These are phyloP conservation scores for Solanum hybrid DNA, from an alignment of 305 asterid species.

Conservation along the genomic window DNA sequence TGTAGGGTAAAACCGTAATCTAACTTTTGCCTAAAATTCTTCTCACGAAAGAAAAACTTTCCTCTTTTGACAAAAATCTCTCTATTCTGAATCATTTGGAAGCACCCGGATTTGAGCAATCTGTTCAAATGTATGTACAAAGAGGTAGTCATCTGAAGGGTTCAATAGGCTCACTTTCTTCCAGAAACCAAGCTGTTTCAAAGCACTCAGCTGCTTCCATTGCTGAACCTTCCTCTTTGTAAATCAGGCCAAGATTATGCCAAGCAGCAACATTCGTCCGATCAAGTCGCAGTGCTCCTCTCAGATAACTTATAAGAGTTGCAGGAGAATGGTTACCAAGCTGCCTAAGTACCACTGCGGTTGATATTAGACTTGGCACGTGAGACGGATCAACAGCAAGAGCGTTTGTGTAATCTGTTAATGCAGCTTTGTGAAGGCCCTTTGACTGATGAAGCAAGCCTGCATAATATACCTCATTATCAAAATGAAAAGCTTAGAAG, in stretches of 20 bases:
- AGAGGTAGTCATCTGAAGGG: slow-evolving; percentile 51
- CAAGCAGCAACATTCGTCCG: slow-evolving; percentile 55
- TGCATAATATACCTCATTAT: slow-evolving; percentile 14
- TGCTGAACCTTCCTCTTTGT: slow-evolving; percentile 48
- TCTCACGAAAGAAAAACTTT: background rate
- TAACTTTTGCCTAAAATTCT: background rate
- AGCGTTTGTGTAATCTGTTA: slow-evolving; percentile 44
- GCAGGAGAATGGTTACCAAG: slow-evolving; percentile 33
- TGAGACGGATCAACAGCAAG: slow-evolving; percentile 54
- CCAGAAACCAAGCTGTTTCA: slow-evolving; percentile 52
- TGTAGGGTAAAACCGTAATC: background rate
- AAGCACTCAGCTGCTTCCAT: slow-evolving; percentile 79
- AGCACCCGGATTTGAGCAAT: background rate
- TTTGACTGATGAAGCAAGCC: slow-evolving; percentile 73
- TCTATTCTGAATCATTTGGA: background rate
- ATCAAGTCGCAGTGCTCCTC: slow-evolving; percentile 66
- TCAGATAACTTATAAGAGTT: slow-evolving; percentile 45
- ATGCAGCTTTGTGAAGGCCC: slow-evolving; percentile 55
- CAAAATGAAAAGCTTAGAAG: background rate
- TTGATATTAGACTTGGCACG: slow-evolving; percentile 63
- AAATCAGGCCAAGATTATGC: slow-evolving; percentile 70
- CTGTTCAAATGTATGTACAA: background rate
- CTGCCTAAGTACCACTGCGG: slow-evolving; percentile 48
- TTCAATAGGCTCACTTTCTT: slow-evolving; percentile 70
- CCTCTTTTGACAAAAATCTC: background rate